A percentile compares a stretch with the other conserved stretches of the same genome.
Conservation (phyloP, 352 stramenopile species). For the Pythium diclinum region DNA sequence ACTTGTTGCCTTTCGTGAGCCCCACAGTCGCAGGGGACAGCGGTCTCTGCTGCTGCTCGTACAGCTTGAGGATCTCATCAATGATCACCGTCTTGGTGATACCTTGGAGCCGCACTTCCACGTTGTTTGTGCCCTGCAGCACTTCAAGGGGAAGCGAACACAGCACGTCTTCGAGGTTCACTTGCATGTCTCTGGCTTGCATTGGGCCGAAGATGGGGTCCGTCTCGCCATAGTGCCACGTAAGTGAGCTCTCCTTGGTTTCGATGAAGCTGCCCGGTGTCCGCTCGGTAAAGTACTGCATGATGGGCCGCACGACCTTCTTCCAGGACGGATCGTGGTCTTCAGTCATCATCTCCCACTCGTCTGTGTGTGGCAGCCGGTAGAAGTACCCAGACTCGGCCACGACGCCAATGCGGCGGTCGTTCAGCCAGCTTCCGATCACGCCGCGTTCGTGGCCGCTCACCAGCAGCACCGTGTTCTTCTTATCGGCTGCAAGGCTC, state of each 20-base stretch:
- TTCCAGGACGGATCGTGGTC: constrained; percentile 67
- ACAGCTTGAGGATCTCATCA: constrained; percentile 55
- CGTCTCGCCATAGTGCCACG: constrained; percentile 71
- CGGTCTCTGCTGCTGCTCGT: constrained; percentile 24
- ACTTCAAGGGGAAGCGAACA: constrained; percentile 80
- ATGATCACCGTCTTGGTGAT: constrained; percentile 67
- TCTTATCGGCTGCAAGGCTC: constrained; percentile 42
- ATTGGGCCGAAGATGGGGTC: constrained; percentile 76
- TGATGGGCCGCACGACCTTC: constrained; percentile 67
- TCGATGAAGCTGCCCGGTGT: constrained; percentile 67
- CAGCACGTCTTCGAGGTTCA: constrained; percentile 85
- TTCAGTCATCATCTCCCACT: constrained; percentile 61
- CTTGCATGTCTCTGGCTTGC: constrained; percentile 86
- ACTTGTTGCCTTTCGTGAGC: constrained; percentile 9
- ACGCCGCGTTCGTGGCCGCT: constrained; percentile 64
- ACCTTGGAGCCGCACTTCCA: constrained; percentile 67
- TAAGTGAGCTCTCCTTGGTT: constrained; percentile 56
- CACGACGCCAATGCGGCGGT: constrained; percentile 49
- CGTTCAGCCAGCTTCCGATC: constrained; percentile 71
- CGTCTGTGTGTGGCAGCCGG: constrained; percentile 41
- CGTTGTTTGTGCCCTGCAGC: constrained; percentile 71
- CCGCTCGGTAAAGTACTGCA: constrained; percentile 75
- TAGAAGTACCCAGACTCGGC: constrained; percentile 68
- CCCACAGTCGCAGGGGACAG: constrained; percentile 18
- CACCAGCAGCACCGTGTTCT: constrained; percentile 61